Evolutionary conservation across 2,329 filamentous ascomycete genomes (phyloP).

Genomic region (Pseudogymnoascus sp.): DNA sequence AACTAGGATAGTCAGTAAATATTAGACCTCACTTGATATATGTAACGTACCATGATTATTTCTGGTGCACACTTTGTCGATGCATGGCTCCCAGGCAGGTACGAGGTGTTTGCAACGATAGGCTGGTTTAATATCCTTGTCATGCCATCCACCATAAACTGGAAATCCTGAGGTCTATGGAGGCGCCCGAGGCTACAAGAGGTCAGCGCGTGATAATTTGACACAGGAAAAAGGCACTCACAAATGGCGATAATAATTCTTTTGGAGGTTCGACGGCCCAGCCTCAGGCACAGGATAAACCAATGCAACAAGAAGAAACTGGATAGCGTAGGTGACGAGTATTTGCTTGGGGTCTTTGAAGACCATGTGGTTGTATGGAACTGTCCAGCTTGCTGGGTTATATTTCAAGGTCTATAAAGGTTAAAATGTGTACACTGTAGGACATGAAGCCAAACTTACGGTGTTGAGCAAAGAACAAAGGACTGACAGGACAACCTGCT

Average conservation of each 20-base stretch:
- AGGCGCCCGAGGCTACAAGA: constrained; percentile 49
- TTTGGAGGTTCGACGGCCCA: constrained; percentile 56
- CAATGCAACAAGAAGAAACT: constrained; percentile 78
- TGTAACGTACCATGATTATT: constrained; percentile 62
- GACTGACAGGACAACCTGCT: constrained; percentile 83
- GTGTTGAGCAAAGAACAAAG: constrained; percentile 93
- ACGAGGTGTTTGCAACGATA: constrained; percentile 79
- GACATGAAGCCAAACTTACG: constrained; percentile 43
- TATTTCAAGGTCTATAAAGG: constrained; percentile 79
- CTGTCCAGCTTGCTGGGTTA: constrained; percentile 87
- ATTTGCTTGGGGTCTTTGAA: constrained; percentile 88
- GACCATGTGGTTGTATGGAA: constrained; percentile 88
- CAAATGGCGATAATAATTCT: constrained; percentile 94
- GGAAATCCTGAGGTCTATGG: constrained; percentile 92
- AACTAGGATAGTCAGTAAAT: constrained; percentile 32
- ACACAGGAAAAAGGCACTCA: constrained; percentile 40
- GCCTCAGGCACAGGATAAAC: constrained; percentile 84
- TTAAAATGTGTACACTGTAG: constrained; percentile 17
- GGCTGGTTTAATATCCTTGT: constrained; percentile 87
- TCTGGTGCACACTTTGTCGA: constrained; percentile 84
- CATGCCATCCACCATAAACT: constrained; percentile 95
- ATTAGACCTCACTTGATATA: background rate
- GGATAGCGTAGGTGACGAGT: constrained; percentile 79
- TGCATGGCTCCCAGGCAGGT: constrained; percentile 77
- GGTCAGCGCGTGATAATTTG: background rate